A percentile compares a stretch with the other conserved stretches of the same genome.
Evolutionary conservation across 2,329 filamentous ascomycete genomes (phyloP).

Genomic region (Fusarium anguioides): DNA sequence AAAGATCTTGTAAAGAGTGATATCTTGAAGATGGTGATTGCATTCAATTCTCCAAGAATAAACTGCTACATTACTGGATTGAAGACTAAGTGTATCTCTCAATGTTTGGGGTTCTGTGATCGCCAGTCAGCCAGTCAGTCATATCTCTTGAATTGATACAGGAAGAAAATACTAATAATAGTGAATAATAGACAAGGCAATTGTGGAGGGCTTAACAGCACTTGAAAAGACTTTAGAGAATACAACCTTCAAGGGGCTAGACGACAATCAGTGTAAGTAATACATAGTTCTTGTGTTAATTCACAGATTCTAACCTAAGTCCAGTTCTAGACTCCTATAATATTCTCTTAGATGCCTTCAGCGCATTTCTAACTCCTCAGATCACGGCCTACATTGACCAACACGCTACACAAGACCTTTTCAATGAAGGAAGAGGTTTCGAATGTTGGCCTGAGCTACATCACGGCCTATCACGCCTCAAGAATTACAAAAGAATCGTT

Average conservation of each 20-base stretch:
- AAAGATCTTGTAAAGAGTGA: background rate
- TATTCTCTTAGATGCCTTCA: background rate
- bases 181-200: background rate
- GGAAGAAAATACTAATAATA: background rate
- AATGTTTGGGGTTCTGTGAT: conserved; percentile 29
- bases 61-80: conserved; percentile 32
- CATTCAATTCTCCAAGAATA: conserved; percentile 35
- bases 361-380: background rate
- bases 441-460: conserved; percentile 47
- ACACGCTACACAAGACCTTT: conserved; percentile 19
- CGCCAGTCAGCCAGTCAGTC: background rate
- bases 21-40: conserved; percentile 27
- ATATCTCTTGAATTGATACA: accelerated
- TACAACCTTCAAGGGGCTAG: background rate
- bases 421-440: conserved; percentile 27
- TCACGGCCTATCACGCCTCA: conserved; percentile 44
- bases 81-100: background rate
- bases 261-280: background rate
- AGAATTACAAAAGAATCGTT: conserved; percentile 35
- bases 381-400: conserved; percentile 10
- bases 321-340: conserved; percentile 20
- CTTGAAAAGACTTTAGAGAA: background rate
- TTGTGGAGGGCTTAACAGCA: background rate
- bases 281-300: accelerated
- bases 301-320: background rate